Base-by-base conservation (phyloP, 495 filamentous ascomycete genomes). In the Copromyces sp. region DNA sequence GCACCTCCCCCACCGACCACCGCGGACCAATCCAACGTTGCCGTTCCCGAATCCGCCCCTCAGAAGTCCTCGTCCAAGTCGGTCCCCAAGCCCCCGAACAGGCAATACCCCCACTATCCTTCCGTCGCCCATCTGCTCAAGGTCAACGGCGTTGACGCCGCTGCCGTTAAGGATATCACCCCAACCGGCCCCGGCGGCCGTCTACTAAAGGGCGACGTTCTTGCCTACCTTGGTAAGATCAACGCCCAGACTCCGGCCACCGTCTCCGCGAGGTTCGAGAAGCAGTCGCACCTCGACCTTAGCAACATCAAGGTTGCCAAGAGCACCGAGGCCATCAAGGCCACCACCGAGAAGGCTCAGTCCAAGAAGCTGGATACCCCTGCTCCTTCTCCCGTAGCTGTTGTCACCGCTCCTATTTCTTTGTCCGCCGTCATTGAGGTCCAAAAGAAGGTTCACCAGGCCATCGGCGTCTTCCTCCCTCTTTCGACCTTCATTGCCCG, bases 131-230 rank as follows among this genome's bases (percentile, higher is more conserved):
- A 92, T 75, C 86, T 98, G 45, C 87, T 99, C 59, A 90, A 91
- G 80, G 85, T 90, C 79, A 89, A 95, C 77, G 89, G 88, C 72
- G 81, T 98, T 38, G 85, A 91, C 59, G 85, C 88, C 68, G 89
- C 89, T 35, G 92, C 91, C 73, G 82, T 91, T 39, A 86, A 90
- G 80, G 90, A 91, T 77, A 98, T 99, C 79, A 91, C 89, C 29
- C 90, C 93, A 11, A 94, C 91, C 38, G 95, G 95, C 17, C 95
- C 95, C 41, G 92, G 90, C 80, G 94, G 94, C 68, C 90, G 96
- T 68, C 85, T 99, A 53, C 86, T 99, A 41, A 99, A 99, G 83
- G 95, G 95, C 68, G 95, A 99, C 79, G 93, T 99, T 9, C 88
- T 99, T 61, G 94, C 94, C 39, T 95, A 95, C 80, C 83, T 98